Evolutionary conservation across 139 green algal species (phyloP).

Genomic region (Chlorella sorokiniana): DNA sequence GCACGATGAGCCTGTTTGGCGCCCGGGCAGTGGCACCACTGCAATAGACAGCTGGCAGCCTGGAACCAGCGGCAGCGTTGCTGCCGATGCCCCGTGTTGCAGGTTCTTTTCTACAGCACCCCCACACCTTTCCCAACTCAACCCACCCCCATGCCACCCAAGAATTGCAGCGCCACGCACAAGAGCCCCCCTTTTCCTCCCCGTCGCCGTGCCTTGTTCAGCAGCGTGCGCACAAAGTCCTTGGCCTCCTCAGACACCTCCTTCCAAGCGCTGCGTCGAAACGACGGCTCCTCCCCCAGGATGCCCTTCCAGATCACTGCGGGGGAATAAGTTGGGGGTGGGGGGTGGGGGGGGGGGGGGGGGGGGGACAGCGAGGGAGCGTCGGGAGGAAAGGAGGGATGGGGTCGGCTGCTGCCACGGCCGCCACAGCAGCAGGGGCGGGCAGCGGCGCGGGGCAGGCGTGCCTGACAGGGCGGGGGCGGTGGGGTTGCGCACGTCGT

Average conservation of each 20-base stretch:
- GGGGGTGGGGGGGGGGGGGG: not conserved
- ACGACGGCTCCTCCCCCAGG: constrained; percentile 37
- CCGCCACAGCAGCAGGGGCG: not conserved
- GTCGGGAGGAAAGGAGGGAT: no score
- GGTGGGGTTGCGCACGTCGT: constrained; percentile 74
- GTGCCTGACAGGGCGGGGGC: constrained; percentile 67
- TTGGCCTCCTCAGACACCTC: constrained; percentile 77
- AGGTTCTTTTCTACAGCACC: no score
- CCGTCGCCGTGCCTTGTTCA: constrained; percentile 66
- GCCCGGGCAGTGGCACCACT: no score
- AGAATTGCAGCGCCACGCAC: not conserved
- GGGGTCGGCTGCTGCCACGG: no score
- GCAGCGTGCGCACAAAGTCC: constrained; percentile 81
- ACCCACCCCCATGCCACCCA: not conserved
- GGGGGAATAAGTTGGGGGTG: not conserved
- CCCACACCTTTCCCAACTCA: not conserved
- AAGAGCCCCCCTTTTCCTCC: not conserved
- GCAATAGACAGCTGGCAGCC: no score
- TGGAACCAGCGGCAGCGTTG: no score
- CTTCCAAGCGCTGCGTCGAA: constrained; percentile 58
- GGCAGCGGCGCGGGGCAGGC: not conserved
- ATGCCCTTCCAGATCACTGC: constrained; percentile 40
- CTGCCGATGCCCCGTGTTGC: no score
- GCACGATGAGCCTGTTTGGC: no score
- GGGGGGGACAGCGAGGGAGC: not conserved